phyloP scores from a whole-genome alignment of 208 protist species.

The Kentomonas sorsogonicus region DNA sequence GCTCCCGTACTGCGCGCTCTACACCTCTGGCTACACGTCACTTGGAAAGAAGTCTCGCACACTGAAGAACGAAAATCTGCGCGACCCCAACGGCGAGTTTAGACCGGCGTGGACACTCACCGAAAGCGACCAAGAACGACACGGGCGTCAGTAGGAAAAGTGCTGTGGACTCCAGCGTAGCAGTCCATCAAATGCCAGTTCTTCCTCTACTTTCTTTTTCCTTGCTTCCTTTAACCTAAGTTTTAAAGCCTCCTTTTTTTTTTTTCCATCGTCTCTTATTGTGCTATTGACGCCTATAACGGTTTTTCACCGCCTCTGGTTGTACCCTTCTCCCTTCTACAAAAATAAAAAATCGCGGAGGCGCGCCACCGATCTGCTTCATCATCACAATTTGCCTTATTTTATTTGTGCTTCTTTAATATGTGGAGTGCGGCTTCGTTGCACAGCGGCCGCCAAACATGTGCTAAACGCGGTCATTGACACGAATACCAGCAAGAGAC shows the following conservation, averaged over 20 bases:
- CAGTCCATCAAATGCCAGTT: not conserved
- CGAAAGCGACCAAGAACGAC: constrained; percentile 30
- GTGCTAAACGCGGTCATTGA: not conserved
- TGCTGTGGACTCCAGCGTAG: not conserved
- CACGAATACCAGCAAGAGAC: not conserved
- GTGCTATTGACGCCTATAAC: not conserved
- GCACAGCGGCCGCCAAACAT: too few relatives aligned
- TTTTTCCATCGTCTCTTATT: constrained; percentile 1
- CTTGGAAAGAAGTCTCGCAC: constrained; percentile 54
- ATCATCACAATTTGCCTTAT: not conserved
- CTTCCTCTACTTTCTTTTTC: constrained; percentile 5
- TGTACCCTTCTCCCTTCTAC: constrained; percentile 4
- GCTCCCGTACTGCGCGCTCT: constrained; percentile 87
- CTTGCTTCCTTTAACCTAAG: constrained; percentile 5
- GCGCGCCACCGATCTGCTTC: not conserved
- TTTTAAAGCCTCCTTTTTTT: not conserved
- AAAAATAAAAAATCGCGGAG: not conserved
- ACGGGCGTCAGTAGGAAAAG: constrained; percentile 19
- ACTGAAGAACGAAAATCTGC: constrained; percentile 46
- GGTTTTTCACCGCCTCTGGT: not conserved
- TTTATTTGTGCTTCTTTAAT: too few relatives aligned
- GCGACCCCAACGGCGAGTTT: constrained; percentile 53
- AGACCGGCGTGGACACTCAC: constrained; percentile 61
- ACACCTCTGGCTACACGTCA: constrained; percentile 84
- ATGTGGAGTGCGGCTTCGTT: too few relatives aligned